Evolutionary conservation across 495 filamentous ascomycete species (phyloP).

Genomic region (Bryoglossum gracile): DNA sequence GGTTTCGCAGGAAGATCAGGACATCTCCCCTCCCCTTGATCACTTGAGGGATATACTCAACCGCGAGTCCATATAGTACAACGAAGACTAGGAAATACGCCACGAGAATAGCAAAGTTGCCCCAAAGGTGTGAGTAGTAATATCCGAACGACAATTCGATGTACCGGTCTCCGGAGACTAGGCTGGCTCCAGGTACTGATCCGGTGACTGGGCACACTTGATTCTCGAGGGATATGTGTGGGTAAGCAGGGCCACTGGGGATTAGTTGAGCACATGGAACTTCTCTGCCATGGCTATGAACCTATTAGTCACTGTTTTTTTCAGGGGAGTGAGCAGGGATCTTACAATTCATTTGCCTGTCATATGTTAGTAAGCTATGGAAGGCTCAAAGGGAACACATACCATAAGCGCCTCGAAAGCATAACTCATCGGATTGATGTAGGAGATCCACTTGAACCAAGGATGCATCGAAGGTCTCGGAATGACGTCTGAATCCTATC

Average conservation of each 20-base stretch:
- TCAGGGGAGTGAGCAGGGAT: no score
- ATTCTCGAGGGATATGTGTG: conserved; percentile 31
- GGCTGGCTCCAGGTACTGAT: conserved; percentile 39
- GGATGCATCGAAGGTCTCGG: conserved; percentile 66
- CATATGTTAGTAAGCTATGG: no score
- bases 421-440: conserved; percentile 71
- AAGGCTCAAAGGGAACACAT: no score
- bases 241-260: conserved; percentile 43
- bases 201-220: conserved; percentile 58
- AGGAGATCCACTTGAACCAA: conserved; percentile 74
- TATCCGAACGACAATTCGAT: conserved; percentile 53
- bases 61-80: conserved; percentile 50
- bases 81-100: conserved; percentile 61
- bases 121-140: conserved; percentile 33
- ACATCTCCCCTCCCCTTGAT: conserved; percentile 58
- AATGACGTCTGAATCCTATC: conserved; percentile 42
- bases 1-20: conserved; percentile 56
- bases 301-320: no score
- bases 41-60: conserved; percentile 59
- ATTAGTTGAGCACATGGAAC: conserved; percentile 47
- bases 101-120: conserved; percentile 56
- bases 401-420: conserved; percentile 61
- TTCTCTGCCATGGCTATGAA: conserved; percentile 40
- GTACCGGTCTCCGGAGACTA: conserved; percentile 58
- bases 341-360: no score